A percentile compares a stretch with the other conserved stretches of the same genome.
Conservation (phyloP, 2,329 filamentous ascomycete species). For the Trichoderma sp. region DNA sequence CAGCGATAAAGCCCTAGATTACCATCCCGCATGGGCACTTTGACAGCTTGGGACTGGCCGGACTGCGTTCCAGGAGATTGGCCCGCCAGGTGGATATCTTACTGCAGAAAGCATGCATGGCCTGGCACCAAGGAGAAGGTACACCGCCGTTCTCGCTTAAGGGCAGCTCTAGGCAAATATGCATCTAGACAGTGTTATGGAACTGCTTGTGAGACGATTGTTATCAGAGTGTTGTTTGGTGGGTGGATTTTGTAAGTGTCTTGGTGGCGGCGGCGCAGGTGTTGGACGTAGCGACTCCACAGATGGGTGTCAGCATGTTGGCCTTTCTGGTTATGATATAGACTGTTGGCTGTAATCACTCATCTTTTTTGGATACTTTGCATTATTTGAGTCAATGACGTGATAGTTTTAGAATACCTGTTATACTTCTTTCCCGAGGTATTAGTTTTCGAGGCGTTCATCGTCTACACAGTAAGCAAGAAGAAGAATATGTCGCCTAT, state of each 20-base stretch:
- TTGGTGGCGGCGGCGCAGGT: too few species aligned
- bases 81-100: constrained; percentile 13
- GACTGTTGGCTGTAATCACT: neutral
- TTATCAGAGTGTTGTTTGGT: neutral
- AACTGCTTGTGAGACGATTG: neutral
- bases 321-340: neutral
- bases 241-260: neutral
- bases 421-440: too few species aligned
- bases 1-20: neutral
- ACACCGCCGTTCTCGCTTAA: constrained; percentile 21
- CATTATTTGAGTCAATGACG: too few species aligned
- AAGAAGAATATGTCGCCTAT: too few species aligned
- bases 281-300: neutral
- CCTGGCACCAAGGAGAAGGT: neutral
- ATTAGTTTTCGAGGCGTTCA: neutral
- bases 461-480: too few species aligned
- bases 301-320: neutral
- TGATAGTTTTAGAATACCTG: too few species aligned
- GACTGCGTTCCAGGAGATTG: neutral
- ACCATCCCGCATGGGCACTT: neutral
- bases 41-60: neutral
- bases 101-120: constrained; percentile 14
- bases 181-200: neutral
- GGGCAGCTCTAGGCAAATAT: neutral
- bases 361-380: neutral